Percentiles rank a stretch among this genome's conserved stretches.
phyloP scores from a whole-genome alignment of 2,329 filamentous ascomycete species.

The Domatiomyces catenatus region DNA sequence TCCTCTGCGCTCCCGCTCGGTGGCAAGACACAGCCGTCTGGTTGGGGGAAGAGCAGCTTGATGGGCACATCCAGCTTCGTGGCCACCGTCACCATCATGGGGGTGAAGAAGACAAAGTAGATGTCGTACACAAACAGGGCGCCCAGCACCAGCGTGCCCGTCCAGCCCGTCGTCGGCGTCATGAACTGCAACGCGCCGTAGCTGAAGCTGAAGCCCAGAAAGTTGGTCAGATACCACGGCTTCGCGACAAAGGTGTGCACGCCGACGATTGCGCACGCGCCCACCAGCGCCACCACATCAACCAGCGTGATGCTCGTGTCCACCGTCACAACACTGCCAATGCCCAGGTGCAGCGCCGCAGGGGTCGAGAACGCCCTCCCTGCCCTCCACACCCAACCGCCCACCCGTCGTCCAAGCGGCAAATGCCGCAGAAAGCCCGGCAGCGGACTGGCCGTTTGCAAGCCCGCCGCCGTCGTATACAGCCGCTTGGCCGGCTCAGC shows the following conservation, averaged over 20 bases:
- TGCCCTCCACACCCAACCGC: constrained; percentile 27
- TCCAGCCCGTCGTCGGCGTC: constrained; percentile 76
- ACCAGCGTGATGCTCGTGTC: constrained; percentile 29
- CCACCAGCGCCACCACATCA: constrained; percentile 39
- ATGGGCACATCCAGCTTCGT: constrained; percentile 82
- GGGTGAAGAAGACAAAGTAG: constrained; percentile 45
- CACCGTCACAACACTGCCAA: constrained; percentile 37
- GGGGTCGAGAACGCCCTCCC: constrained; percentile 36
- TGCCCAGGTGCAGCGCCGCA: constrained; percentile 35
- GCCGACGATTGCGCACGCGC: constrained; percentile 39
- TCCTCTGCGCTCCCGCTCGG: constrained; percentile 28
- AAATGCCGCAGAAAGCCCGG: constrained; percentile 35
- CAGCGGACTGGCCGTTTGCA: constrained; percentile 30
- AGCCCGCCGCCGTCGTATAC: constrained; percentile 17
- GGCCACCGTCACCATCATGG: constrained; percentile 49
- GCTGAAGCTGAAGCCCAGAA: constrained; percentile 74
- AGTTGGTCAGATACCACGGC: constrained; percentile 62
- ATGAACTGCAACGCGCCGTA: constrained; percentile 70
- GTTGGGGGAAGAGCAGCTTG: constrained; percentile 72
- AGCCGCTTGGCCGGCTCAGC: constrained; percentile 21
- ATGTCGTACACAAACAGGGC: constrained; percentile 92
- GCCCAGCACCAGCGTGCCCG: constrained; percentile 59
- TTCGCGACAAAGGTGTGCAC: constrained; percentile 51
- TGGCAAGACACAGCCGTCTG: constrained; percentile 20
- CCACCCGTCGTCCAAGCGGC: constrained; percentile 27